Conservation (phyloP, 2,329 filamentous ascomycete genomes). For the Aureobasidium sp. region DNA sequence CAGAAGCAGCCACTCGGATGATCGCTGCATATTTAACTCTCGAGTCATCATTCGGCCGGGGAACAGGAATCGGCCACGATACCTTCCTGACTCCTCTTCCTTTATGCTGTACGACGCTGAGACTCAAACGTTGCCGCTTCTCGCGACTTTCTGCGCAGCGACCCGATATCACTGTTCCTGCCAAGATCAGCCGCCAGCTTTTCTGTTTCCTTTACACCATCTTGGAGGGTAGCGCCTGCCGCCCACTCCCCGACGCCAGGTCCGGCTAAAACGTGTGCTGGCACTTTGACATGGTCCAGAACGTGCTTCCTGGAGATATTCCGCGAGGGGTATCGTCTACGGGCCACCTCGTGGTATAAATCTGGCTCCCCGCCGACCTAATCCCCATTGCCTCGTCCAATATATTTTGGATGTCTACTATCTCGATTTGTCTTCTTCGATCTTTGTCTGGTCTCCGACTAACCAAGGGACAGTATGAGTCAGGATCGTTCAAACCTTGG, state of each 20-base stretch:
- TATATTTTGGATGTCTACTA: slow-evolving; percentile 8
- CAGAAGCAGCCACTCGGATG: slow-evolving; percentile 9
- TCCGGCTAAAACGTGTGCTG: slow-evolving; percentile 12
- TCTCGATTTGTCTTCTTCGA: background rate
- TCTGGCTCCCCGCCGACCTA: background rate
- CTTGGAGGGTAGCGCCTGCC: slow-evolving; percentile 6
- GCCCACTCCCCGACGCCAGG: slow-evolving; percentile 3
- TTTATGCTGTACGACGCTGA: slow-evolving; percentile 10
- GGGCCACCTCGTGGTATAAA: background rate
- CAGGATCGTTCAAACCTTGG: slow-evolving; percentile 6
- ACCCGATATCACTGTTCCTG: slow-evolving; percentile 10
- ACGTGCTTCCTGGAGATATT: background rate
- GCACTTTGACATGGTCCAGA: background rate
- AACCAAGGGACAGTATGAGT: background rate
- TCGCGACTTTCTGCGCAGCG: slow-evolving; percentile 1
- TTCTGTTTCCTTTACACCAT: slow-evolving; percentile 7
- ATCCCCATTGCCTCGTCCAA: background rate
- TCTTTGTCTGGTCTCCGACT: slow-evolving; percentile 4
- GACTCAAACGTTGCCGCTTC: slow-evolving; percentile 1
- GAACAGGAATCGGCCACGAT: slow-evolving; percentile 10
- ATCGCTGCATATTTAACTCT: slow-evolving; percentile 8
- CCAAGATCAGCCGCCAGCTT: slow-evolving; percentile 9
- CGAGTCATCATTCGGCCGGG: slow-evolving; percentile 9
- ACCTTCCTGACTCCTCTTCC: background rate
- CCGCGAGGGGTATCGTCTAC: background rate